Evolutionary conservation across 2,329 filamentous ascomycete species (phyloP), one percentile per base, ranked within the genome.

Genomic region (Teratosphaeria nubilosa): DNA sequence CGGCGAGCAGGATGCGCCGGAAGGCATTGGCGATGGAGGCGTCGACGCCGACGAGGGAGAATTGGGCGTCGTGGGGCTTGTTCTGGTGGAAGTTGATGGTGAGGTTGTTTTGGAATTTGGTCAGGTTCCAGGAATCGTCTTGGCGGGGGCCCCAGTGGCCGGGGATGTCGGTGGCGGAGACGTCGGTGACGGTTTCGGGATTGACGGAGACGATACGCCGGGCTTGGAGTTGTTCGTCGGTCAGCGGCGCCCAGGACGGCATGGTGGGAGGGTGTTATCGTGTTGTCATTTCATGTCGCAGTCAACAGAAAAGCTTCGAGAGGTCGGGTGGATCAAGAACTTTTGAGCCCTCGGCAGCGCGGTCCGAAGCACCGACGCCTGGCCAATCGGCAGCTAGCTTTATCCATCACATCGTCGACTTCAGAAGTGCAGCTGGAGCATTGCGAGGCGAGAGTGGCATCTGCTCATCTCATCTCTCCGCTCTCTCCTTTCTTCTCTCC

Each of bases 21-120:
- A 97, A 96, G 70, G 95, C 94, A 73, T 99, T 99, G 70, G 94
- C 90, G 71, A 99, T 85, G 57, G 90, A 86, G 69, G 94, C 91
- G 72, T 99, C 94, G 67, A 96, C 77, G 66, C 92, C 91, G 67
- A 96, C 82, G 63, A 99, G 84, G 34, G 91, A 96, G 78, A 99
- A 99, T 58, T 87, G 87, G 51, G 90, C 80, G 68, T 96, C 85
- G 70, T 84, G 82, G 59, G 82, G 81, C 54, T 87, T 81, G 73
- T 95, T 94, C 65, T 88, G 81, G 81, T 97, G 90, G 73, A 96
- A 95, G 64, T 88, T 74, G 70, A 99, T 81, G 60, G 80, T 77
- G 72, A 95, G 86, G 65, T 78, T 82, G 71, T 86, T 69, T n/a
- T 78, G 80, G 76, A 96, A 96, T 61, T 83, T 80, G 1, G 88